Percentiles rank a stretch among this genome's conserved stretches.
Evolutionary conservation across 768 basidiomycete genomes (phyloP).

Genomic region (Lentinula sp.): DNA sequence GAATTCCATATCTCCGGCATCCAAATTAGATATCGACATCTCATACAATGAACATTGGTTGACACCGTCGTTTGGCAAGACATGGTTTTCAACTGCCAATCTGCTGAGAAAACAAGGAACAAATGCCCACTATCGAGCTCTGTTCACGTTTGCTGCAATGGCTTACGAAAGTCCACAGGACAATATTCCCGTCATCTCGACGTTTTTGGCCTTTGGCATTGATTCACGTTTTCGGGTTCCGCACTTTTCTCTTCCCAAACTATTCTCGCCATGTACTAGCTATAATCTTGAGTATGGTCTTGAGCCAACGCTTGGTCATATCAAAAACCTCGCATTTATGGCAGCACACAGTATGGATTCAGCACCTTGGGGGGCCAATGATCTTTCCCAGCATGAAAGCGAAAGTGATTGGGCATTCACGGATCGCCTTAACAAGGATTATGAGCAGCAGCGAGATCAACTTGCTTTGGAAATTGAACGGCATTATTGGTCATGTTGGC

Average conservation of each 20-base stretch:
- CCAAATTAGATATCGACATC: not conserved
- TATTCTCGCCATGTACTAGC: slow-evolving; percentile 6
- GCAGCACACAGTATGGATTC: not conserved
- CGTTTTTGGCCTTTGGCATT: slow-evolving; percentile 21
- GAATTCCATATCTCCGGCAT: not conserved
- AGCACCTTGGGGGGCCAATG: not conserved
- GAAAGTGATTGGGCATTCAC: not conserved
- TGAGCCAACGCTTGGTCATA: not conserved
- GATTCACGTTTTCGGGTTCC: slow-evolving; percentile 10
- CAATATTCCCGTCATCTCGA: slow-evolving; percentile 14
- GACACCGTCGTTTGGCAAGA: slow-evolving; percentile 7
- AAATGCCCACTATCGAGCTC: slow-evolving; percentile 1
- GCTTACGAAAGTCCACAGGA: slow-evolving; percentile 16
- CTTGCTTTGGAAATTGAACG: not conserved
- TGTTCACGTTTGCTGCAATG: slow-evolving; percentile 27
- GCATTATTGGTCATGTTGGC: not conserved
- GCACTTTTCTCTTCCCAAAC: slow-evolving; percentile 13
- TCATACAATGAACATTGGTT: slow-evolving; percentile 25
- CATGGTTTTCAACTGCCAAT: slow-evolving; percentile 24
- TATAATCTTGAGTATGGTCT: not conserved
- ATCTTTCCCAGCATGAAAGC: not conserved
- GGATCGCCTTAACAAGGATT: not conserved
- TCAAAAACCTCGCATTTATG: not conserved
- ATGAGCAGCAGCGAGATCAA: not conserved
- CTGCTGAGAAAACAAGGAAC: slow-evolving; percentile 9